Conservation (phyloP, 192 early-diverging fungal genomes). For the Umbelopsis vinacea region DNA sequence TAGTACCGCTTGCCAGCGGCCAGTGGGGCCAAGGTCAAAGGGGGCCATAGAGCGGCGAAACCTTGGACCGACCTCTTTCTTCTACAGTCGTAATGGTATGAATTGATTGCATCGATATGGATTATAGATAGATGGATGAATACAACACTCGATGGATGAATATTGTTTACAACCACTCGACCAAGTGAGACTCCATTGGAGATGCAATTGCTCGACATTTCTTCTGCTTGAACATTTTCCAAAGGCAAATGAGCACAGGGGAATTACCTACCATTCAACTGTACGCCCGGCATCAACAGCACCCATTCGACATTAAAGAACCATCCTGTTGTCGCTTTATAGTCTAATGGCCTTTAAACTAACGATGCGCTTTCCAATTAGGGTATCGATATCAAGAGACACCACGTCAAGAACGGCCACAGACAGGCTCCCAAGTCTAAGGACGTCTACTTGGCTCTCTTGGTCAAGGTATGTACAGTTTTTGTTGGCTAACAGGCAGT, state of each 20-base stretch:
- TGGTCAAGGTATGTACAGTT: conserved; percentile 93
- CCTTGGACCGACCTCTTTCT: conserved; percentile 10
- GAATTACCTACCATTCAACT: too few relatives aligned
- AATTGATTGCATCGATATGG: neutral
- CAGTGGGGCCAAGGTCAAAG: neutral
- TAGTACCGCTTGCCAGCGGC: neutral
- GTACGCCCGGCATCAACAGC: too few relatives aligned
- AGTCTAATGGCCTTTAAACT: neutral
- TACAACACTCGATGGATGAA: neutral
- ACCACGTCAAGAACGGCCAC: conserved; percentile 96
- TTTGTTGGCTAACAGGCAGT: too few relatives aligned
- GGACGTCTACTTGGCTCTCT: conserved; percentile 97
- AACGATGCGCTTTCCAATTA: conserved; percentile 36
- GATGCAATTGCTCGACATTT: neutral
- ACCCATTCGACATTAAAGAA: too few relatives aligned
- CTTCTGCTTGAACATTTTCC: neutral
- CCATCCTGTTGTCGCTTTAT: neutral
- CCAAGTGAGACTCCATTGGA: neutral
- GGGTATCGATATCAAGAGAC: conserved; percentile 99
- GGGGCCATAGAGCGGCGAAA: neutral
- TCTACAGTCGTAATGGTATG: conserved; percentile 20
- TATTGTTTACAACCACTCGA: neutral
- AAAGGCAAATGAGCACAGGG: too few relatives aligned
- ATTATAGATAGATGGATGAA: conserved; percentile 1
- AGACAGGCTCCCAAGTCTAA: conserved; percentile 89